Conservation (phyloP, 2,329 filamentous ascomycete genomes). For the Calonectria henricotiae region DNA sequence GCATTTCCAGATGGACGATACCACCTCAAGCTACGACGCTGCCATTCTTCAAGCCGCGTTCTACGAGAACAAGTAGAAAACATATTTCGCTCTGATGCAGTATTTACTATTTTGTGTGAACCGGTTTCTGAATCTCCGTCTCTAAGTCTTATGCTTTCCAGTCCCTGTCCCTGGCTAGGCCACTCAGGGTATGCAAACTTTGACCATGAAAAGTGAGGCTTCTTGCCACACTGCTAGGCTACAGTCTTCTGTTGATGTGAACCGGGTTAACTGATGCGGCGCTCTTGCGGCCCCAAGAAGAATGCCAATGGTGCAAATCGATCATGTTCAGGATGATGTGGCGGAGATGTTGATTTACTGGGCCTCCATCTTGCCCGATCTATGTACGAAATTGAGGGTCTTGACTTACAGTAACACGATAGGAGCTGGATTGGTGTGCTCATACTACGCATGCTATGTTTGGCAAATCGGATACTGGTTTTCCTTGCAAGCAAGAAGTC, state of each 20-base stretch:
- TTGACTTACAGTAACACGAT: conserved; percentile 33
- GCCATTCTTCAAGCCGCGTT: conserved; percentile 58
- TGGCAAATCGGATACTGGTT: conserved; percentile 39
- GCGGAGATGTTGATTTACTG: conserved; percentile 30
- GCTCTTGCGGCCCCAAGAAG: conserved; percentile 23
- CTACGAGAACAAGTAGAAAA: conserved; percentile 51
- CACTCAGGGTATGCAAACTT: conserved; percentile 30
- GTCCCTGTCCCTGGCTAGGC: conserved; percentile 38
- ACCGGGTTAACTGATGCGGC: conserved; percentile 11
- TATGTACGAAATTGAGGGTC: conserved; percentile 36
- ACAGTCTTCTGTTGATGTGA: conserved; percentile 6
- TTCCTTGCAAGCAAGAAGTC: conserved; percentile 49
- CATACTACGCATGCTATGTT: conserved; percentile 27
- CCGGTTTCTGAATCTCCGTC: conserved; percentile 10
- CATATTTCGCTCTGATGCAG: not conserved
- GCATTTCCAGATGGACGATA: conserved; percentile 56
- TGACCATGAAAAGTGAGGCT: conserved; percentile 11
- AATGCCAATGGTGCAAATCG: conserved; percentile 15
- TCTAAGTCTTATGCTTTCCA: conserved; percentile 23
- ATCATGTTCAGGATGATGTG: conserved; percentile 28
- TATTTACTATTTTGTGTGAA: conserved; percentile 14
- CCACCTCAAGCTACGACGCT: conserved; percentile 57
- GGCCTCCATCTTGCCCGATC: conserved; percentile 31
- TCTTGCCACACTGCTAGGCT: conserved; percentile 17
- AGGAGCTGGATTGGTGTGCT: conserved; percentile 5